Percentiles rank a stretch among this genome's conserved stretches.
phyloP scores from a whole-genome alignment of 768 basidiomycete species.

The Rubroboletus satanas region DNA sequence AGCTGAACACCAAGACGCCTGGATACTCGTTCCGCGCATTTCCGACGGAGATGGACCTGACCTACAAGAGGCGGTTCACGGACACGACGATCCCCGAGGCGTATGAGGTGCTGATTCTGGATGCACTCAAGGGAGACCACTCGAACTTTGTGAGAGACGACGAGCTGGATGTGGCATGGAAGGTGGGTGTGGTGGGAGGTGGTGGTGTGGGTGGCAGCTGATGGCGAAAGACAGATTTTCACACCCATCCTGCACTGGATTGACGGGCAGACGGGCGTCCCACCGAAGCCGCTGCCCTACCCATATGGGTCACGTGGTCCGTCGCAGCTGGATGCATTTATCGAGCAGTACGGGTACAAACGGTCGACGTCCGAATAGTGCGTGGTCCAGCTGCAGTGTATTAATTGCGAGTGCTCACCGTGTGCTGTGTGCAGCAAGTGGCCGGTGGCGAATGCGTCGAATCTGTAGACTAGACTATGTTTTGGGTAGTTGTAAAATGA shows the following conservation, averaged over 20 bases:
- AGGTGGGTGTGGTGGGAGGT: conserved; percentile 48
- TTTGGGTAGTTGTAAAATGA: background rate
- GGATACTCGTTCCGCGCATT: conserved; percentile 87
- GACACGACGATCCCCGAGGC: conserved; percentile 94
- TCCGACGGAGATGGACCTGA: conserved; percentile 96
- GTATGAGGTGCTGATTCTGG: conserved; percentile 92
- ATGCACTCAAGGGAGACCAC: conserved; percentile 96
- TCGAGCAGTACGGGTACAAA: conserved; percentile 72
- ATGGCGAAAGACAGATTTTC: conserved; percentile 64
- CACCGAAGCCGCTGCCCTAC: conserved; percentile 74
- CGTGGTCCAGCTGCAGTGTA: conserved; percentile 29
- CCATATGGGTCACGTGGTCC: conserved; percentile 97
- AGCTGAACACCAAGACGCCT: conserved; percentile 93
- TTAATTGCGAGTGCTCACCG: background rate
- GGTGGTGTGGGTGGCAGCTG: conserved; percentile 4
- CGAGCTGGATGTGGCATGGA: conserved; percentile 97
- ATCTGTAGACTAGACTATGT: too few species aligned
- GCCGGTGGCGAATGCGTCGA: conserved; percentile 26
- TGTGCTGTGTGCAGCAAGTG: conserved; percentile 16
- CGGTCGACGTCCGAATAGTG: conserved; percentile 70
- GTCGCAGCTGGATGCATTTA: conserved; percentile 72
- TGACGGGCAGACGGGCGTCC: conserved; percentile 65
- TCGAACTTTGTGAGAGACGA: conserved; percentile 99
- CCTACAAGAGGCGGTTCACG: conserved; percentile 92
- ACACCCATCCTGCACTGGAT: conserved; percentile 96